phyloP scores from a whole-genome alignment of 371 early-diverging fungal species.

The Rhizopus microsporus region DNA sequence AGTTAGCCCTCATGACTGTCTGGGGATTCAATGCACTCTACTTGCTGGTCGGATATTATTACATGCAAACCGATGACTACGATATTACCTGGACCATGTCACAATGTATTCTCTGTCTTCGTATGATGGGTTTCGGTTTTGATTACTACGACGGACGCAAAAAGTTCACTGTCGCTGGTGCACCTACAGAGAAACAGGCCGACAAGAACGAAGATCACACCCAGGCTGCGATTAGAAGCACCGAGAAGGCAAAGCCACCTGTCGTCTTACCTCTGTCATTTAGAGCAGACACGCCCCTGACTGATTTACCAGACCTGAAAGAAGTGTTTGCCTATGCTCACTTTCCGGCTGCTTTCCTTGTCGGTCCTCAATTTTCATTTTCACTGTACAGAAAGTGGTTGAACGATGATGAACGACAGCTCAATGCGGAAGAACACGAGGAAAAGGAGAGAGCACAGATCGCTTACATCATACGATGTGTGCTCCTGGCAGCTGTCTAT shows the following conservation, averaged over 20 bases:
- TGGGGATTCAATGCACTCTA: slow-evolving; percentile 68
- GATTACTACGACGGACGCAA: slow-evolving; percentile 64
- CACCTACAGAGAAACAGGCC: slow-evolving; percentile 10
- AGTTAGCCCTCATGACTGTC: slow-evolving; percentile 42
- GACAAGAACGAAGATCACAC: slow-evolving; percentile 7
- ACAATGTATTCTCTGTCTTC: slow-evolving; percentile 71
- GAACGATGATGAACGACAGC: slow-evolving; percentile 5
- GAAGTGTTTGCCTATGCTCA: slow-evolving; percentile 61
- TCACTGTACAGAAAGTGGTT: slow-evolving; percentile 59
- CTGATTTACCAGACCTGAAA: slow-evolving; percentile 48
- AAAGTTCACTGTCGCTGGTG: slow-evolving; percentile 16
- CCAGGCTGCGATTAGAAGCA: slow-evolving; percentile 9
- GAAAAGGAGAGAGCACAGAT: slow-evolving; percentile 45
- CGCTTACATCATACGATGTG: slow-evolving; percentile 48
- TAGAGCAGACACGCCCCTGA: slow-evolving; percentile 35
- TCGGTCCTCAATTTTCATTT: slow-evolving; percentile 79
- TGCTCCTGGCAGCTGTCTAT: slow-evolving; percentile 53
- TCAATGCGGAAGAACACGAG: slow-evolving; percentile 31
- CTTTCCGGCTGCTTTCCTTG: slow-evolving; percentile 67
- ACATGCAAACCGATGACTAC: slow-evolving; percentile 58
- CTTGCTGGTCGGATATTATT: slow-evolving; percentile 58
- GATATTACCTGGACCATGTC: slow-evolving; percentile 76
- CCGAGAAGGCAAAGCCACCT: slow-evolving; percentile 19
- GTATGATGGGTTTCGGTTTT: slow-evolving; percentile 72
- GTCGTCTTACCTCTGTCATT: slow-evolving; percentile 39